Percentiles rank a stretch among this genome's conserved stretches.
Conservation (phyloP, 768 basidiomycete species). For the Amanita fuliginea region DNA sequence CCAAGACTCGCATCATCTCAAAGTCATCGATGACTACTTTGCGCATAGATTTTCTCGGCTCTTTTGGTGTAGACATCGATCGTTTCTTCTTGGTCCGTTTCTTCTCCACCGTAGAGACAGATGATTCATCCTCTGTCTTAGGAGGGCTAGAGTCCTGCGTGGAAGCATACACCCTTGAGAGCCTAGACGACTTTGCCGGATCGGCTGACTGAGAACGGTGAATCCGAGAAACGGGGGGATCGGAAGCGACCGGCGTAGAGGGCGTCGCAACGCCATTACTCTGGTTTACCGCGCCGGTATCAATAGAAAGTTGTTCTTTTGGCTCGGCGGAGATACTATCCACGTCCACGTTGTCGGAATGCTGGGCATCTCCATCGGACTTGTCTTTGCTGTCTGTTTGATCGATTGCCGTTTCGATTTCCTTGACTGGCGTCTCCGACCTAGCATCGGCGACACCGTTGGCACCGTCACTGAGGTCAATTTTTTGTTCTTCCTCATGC, state of each 20-base stretch:
- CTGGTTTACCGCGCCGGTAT: slow-evolving; percentile 8
- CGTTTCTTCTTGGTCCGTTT: slow-evolving; percentile 24
- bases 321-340: slow-evolving; percentile 8
- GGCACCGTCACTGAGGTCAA: not conserved
- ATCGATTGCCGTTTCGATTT: not conserved
- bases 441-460: not conserved
- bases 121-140: slow-evolving; percentile 61
- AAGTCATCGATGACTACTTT: slow-evolving; percentile 87
- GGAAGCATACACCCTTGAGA: slow-evolving; percentile 49
- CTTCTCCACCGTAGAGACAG: slow-evolving; percentile 42
- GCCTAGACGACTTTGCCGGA: slow-evolving; percentile 48
- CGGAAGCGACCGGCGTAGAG: slow-evolving; percentile 28
- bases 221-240: slow-evolving; percentile 31
- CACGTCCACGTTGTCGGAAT: not conserved
- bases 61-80: slow-evolving; percentile 28
- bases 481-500: not conserved
- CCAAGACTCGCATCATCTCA: slow-evolving; percentile 93
- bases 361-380: not conserved
- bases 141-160: slow-evolving; percentile 45
- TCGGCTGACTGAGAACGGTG: slow-evolving; percentile 78
- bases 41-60: slow-evolving; percentile 45
- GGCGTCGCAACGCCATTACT: slow-evolving; percentile 12
- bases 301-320: slow-evolving; percentile 23
- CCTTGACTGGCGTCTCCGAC: not conserved
- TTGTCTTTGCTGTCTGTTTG: not conserved